Conservation (phyloP, 805 yeast species). For the Kluyveromyces lactis region DNA sequence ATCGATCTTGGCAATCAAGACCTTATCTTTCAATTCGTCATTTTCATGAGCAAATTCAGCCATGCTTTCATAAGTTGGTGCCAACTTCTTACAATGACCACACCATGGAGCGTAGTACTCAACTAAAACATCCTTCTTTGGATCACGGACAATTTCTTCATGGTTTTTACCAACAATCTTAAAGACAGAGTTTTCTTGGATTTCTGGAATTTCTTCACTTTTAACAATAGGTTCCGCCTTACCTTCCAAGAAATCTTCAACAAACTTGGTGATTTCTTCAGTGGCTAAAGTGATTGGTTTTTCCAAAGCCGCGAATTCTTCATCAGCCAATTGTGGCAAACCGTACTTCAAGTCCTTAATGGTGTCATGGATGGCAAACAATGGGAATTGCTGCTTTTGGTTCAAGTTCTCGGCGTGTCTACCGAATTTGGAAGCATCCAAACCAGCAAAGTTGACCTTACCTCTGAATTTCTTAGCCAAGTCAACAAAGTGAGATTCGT, state of each 20-base stretch:
- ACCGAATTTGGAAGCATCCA: conserved; percentile 74
- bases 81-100: conserved; percentile 89
- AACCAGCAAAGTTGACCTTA: conserved; percentile 75
- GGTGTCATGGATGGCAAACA: conserved; percentile 79
- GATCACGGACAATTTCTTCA: conserved; percentile 53
- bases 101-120: conserved; percentile 98
- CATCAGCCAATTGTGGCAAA: conserved; percentile 44
- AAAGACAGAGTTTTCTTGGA: conserved; percentile 65
- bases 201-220: conserved; percentile 79
- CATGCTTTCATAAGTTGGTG: conserved; percentile 82
- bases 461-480: conserved; percentile 75
- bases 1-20: conserved; percentile 78
- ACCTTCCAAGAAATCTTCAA: conserved; percentile 56
- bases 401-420: conserved; percentile 81
- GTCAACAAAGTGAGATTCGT: conserved; percentile 43
- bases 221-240: conserved; percentile 64
- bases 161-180: conserved; percentile 81
- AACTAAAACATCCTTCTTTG: conserved; percentile 63
- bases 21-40: conserved; percentile 40
- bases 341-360: conserved; percentile 67
- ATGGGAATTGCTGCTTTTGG: conserved; percentile 80
- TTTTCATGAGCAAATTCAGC: conserved; percentile 58
- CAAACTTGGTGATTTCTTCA: conserved; percentile 50
- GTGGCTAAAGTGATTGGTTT: conserved; percentile 35
- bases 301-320: conserved; percentile 19